These are phyloP conservation scores for Panaeolus cyanescens DNA, from an alignment of 768 basidiomycete species.

Conservation along the genomic window DNA sequence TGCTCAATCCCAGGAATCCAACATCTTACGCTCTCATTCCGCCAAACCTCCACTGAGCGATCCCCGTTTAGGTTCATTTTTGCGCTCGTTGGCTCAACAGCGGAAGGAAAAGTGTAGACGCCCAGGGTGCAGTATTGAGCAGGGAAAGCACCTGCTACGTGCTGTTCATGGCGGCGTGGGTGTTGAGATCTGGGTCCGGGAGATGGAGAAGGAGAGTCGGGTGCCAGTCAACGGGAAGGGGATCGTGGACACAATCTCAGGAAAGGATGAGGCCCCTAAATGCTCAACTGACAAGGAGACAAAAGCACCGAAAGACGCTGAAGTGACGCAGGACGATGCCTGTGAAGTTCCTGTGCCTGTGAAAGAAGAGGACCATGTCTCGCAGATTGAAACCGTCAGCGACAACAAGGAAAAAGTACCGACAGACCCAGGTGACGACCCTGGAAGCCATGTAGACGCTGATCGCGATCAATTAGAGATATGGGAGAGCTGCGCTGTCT, in stretches of 20 bases:
- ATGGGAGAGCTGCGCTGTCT: constrained; percentile 51
- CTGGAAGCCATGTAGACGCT: constrained; percentile 1
- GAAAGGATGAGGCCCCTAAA: background rate
- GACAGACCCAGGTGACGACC: background rate
- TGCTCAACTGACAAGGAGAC: background rate
- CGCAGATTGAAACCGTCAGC: background rate
- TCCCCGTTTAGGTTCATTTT: background rate
- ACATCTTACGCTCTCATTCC: background rate
- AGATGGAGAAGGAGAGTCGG: background rate
- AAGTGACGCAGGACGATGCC: background rate
- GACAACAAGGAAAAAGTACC: background rate
- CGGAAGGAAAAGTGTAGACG: constrained; percentile 4
- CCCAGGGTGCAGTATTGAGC: constrained; percentile 32
- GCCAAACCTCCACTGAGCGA: background rate
- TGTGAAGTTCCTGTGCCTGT: background rate
- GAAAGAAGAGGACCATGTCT: background rate
- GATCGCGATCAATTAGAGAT: constrained; percentile 1
- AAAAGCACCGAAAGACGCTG: background rate
- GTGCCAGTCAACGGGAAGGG: background rate
- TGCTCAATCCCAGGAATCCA: background rate
- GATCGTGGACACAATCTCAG: background rate
- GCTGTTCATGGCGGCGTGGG: constrained; percentile 41
- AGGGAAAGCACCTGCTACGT: constrained; percentile 46
- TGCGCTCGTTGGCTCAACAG: background rate
- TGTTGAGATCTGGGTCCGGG: constrained; percentile 25